Base-by-base conservation (phyloP, 78 protist species). In the Dictyostelium discoideum region DNA sequence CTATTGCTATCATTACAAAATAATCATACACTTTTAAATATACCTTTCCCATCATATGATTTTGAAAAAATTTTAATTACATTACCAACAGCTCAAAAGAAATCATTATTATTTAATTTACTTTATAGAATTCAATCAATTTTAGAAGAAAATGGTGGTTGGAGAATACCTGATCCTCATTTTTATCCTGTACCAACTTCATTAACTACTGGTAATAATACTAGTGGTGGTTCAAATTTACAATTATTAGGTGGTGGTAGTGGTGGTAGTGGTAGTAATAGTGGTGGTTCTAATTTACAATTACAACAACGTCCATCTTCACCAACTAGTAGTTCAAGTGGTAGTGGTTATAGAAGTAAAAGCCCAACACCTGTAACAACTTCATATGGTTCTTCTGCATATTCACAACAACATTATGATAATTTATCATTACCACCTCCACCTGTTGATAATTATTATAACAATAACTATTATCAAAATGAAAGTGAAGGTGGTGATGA, bases 41-140 rank as follows among this genome's bases (percentile, higher is more conserved):
- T 86, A 4, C 73, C 92, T 26, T 86, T 86, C 37, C 92, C 92
- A 37, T 14, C 42, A 0, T 24, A 22, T 54, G 92, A 86, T 39
- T 86, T 86, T 37, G 92, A 86, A 54, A 86, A 76, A 5, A 26
- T 42, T 22, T 67, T 76, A 20, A 37, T 20, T 0, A 7, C 44
- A 2, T 40, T 86, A 8, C 13, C 80, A 32, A 32, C 84, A 0
- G n/a, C 60, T 10, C 14, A 13, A 16, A 86, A 76, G 42, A 86
- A 86, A 37, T 20, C 73, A 2, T n/a, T 37, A 76, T 9, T 86
- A 14, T 76, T 86, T 6, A 50, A 29, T 24, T 20, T 77, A 24
- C 16, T 86, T 1, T 44, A 48, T 24, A 86, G 65, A 44, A 86
- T 86, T 39, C 85, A 86, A 77, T 42, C 32, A 7, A 79, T 79